phyloP scores from a whole-genome alignment of 2,329 filamentous ascomycete species.

The Ascochyta fabae region DNA sequence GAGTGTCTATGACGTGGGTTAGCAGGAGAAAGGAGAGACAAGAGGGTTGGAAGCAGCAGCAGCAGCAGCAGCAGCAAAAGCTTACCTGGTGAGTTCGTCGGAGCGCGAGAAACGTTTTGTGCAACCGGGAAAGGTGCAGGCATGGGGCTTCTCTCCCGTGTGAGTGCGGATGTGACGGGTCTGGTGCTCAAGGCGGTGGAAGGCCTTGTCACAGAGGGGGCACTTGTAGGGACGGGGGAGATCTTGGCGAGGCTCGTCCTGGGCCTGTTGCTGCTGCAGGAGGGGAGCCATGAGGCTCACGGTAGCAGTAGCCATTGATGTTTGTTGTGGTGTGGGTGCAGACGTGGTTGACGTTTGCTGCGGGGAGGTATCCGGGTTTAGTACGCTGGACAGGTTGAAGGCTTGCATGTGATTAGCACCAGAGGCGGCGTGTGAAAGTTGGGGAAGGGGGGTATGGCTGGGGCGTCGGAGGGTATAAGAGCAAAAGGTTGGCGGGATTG shows the following conservation, averaged over 20 bases:
- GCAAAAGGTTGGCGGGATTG: slow-evolving; percentile 31
- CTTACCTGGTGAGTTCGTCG: slow-evolving; percentile 78
- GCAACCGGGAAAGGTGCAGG: slow-evolving; percentile 93
- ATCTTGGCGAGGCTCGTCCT: slow-evolving; percentile 72
- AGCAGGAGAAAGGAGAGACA: slow-evolving; percentile 4
- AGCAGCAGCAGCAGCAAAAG: not conserved
- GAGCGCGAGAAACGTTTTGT: slow-evolving; percentile 97
- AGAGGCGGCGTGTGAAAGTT: slow-evolving; percentile 44
- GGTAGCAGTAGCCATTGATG: slow-evolving; percentile 52
- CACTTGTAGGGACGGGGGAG: slow-evolving; percentile 98
- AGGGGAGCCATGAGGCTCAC: slow-evolving; percentile 60
- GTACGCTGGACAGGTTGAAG: slow-evolving; percentile 46
- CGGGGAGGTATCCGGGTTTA: slow-evolving; percentile 43
- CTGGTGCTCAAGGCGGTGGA: slow-evolving; percentile 97
- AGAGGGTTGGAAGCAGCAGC: not conserved
- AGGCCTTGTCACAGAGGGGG: slow-evolving; percentile 96
- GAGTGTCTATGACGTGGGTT: slow-evolving; percentile 70
- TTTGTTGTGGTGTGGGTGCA: slow-evolving; percentile 19
- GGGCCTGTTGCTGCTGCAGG: slow-evolving; percentile 62
- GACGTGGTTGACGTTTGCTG: slow-evolving; percentile 14
- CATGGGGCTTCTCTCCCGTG: slow-evolving; percentile 97
- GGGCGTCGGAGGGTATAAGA: slow-evolving; percentile 46
- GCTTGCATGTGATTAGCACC: slow-evolving; percentile 50
- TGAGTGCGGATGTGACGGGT: slow-evolving; percentile 92
- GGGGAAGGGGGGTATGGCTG: slow-evolving; percentile 45